Evolutionary conservation across 2,329 filamentous ascomycete species (phyloP).

Genomic region (Curvularia spicifera): DNA sequence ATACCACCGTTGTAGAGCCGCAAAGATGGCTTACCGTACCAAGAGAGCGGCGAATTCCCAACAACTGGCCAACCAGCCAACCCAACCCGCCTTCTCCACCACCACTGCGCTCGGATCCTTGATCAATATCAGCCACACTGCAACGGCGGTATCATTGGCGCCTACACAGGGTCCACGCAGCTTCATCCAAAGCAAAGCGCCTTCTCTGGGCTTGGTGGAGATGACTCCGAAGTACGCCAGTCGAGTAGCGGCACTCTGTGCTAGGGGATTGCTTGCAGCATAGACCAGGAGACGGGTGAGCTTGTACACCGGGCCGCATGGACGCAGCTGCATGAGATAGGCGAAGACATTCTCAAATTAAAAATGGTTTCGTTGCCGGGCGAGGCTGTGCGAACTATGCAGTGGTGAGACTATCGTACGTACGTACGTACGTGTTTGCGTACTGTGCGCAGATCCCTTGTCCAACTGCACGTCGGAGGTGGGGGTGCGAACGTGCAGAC

Average conservation of each 20-base stretch:
- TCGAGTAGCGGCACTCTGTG: conserved; percentile 4
- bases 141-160: conserved; percentile 4
- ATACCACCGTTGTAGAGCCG: conserved; percentile 20
- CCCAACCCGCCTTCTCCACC: conserved; percentile 10
- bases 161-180: conserved; percentile 13
- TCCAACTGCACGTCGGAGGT: not conserved
- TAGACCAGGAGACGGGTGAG: conserved; percentile 15
- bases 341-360: conserved; percentile 4
- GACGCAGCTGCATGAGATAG: conserved; percentile 9
- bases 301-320: conserved; percentile 24
- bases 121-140: conserved; percentile 7
- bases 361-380: conserved; percentile 5
- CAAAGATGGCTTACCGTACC: conserved; percentile 14
- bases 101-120: conserved; percentile 1
- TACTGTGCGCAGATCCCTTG: conserved; percentile 1
- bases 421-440: conserved; percentile 1
- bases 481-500: not conserved
- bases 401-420: not conserved
- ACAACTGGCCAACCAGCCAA: conserved; percentile 13
- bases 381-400: not conserved
- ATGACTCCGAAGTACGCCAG: conserved; percentile 8
- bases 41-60: conserved; percentile 22
- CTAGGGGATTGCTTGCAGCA: conserved; percentile 18
- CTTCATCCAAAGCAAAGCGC: conserved; percentile 1
- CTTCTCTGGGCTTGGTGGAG: conserved; percentile 5